A percentile compares a stretch with the other conserved stretches of the same genome.
Conservation (phyloP, 257 asterid species). For the Nemophila menziesii region DNA sequence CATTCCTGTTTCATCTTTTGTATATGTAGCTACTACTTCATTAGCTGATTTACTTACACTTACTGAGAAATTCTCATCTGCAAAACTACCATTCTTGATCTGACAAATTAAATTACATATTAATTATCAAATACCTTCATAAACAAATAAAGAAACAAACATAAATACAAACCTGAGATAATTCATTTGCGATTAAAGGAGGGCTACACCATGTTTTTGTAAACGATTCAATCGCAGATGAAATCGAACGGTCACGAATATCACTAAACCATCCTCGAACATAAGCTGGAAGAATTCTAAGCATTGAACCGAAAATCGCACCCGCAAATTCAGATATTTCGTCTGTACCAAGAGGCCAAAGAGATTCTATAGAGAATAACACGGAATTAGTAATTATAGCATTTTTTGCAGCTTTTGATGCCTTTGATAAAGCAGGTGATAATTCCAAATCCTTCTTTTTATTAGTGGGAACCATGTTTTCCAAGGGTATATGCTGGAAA, state of each 20-base stretch:
- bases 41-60: slow-evolving; percentile 89
- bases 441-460: slow-evolving; percentile 59
- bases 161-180: slow-evolving; percentile 53
- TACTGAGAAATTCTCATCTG: slow-evolving; percentile 79
- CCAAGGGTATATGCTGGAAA: slow-evolving; percentile 80
- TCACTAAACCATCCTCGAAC: slow-evolving; percentile 90
- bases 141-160: not conserved
- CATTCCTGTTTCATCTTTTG: slow-evolving; percentile 95
- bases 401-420: slow-evolving; percentile 63
- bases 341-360: slow-evolving; percentile 75
- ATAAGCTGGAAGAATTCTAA: slow-evolving; percentile 88
- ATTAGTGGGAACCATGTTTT: slow-evolving; percentile 35
- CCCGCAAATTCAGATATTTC: slow-evolving; percentile 80
- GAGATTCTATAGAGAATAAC: slow-evolving; percentile 46
- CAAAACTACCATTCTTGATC: slow-evolving; percentile 73
- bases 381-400: slow-evolving; percentile 59
- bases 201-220: slow-evolving; percentile 97
- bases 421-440: slow-evolving; percentile 49
- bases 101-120: slow-evolving; percentile 14
- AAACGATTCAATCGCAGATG: slow-evolving; percentile 77
- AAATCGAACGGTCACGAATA: slow-evolving; percentile 77
- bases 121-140: not conserved
- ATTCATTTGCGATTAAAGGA: slow-evolving; percentile 58
- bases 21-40: slow-evolving; percentile 95
- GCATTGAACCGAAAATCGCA: slow-evolving; percentile 82